phyloP scores from a whole-genome alignment of 345 rosid genomes.

The Lepidium aucheri region DNA sequence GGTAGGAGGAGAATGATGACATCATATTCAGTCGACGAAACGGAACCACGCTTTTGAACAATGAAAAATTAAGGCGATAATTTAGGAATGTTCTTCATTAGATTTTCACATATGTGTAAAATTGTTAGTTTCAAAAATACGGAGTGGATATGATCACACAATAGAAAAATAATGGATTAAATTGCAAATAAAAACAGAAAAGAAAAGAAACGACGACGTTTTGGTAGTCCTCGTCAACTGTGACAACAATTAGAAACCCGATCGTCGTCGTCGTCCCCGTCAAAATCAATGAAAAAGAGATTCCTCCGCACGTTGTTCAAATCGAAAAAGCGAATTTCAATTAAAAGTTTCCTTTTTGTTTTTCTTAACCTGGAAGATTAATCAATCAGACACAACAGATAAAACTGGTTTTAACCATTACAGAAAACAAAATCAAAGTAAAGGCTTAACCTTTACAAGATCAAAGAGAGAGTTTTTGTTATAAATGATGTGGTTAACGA shows the following conservation, averaged over 20 bases:
- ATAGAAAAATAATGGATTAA: background rate
- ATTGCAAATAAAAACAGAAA: background rate
- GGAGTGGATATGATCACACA: background rate
- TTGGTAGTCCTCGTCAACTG: constrained; percentile 13
- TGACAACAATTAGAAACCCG: constrained; percentile 11
- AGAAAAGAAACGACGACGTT: background rate
- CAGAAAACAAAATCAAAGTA: background rate
- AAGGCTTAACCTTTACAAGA: constrained; percentile 8
- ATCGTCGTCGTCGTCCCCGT: constrained; percentile 23
- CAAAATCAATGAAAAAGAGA: constrained; percentile 7
- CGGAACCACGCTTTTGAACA: background rate
- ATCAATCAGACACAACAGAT: background rate
- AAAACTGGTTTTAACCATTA: background rate
- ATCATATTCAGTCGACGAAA: background rate
- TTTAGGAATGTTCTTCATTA: background rate
- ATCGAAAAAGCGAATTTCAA: constrained; percentile 12
- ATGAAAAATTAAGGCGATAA: background rate
- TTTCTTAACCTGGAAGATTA: constrained; percentile 13
- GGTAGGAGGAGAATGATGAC: background rate
- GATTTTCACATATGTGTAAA: background rate
- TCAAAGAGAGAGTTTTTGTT: background rate
- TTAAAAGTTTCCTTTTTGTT: background rate
- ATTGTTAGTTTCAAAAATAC: background rate
- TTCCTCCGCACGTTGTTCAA: constrained; percentile 29
- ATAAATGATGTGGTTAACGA: constrained; percentile 44